Conservation (phyloP, 2,329 filamentous ascomycete species). For the Fusarium setosum region DNA sequence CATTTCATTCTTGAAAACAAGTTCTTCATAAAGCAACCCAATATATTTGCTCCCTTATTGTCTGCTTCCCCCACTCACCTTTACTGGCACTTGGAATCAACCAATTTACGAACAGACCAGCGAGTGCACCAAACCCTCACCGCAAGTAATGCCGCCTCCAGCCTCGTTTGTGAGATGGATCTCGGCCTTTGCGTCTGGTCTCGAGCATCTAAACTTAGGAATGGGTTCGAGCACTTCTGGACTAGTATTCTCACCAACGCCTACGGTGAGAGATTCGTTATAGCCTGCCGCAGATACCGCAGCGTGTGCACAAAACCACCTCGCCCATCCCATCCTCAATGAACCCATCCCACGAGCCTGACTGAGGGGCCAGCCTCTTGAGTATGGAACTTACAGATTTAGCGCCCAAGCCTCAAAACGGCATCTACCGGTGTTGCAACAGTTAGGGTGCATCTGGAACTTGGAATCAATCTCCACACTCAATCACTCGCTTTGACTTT, state of each 20-base stretch:
- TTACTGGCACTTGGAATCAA: not conserved
- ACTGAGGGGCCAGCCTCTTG: not conserved
- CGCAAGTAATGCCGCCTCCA: not conserved
- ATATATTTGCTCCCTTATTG: not conserved
- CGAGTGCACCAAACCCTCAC: slow-evolving; percentile 4
- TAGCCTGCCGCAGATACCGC: slow-evolving; percentile 13
- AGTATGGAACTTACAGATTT: not conserved
- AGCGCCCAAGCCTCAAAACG: not conserved
- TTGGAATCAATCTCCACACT: not conserved
- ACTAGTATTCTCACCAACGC: not conserved
- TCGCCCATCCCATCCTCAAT: too few relatives aligned
- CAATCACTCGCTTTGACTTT: not conserved
- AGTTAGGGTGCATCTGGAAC: not conserved
- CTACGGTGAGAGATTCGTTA: not conserved
- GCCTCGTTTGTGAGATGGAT: slow-evolving; percentile 4
- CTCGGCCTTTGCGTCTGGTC: not conserved
- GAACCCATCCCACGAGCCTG: not conserved
- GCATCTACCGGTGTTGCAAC: slow-evolving; percentile 4
- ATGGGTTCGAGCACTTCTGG: not conserved
- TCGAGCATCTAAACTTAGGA: not conserved
- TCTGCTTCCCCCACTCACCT: not conserved
- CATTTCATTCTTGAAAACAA: not conserved
- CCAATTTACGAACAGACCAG: not conserved
- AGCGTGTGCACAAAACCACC: too few relatives aligned
- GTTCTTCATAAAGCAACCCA: not conserved